Base-by-base conservation (phyloP, 805 yeast species). In the Ogataea neopini region DNA sequence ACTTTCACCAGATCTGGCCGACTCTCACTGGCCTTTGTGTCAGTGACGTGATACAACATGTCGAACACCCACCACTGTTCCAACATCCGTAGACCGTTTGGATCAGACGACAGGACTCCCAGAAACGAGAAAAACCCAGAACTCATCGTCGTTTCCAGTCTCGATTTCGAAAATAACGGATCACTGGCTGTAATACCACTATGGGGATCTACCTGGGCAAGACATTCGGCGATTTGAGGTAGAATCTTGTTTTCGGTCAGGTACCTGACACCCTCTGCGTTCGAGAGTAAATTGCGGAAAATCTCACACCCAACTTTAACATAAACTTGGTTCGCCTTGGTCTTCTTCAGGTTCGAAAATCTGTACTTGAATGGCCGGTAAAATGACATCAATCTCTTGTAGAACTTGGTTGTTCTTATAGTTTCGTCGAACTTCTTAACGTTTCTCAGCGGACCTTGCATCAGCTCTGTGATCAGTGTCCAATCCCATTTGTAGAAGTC, bases 331-430 rank as follows among this genome's bases (percentile, higher is more conserved):
- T 84, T 75, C 26, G 72, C 66, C 47, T 75, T 78, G 1, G 81
- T 70, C 47, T 72, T 72, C 49, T 78, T 69, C 39, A 81, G 66
- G 22, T 72, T 68, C 6, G 86, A 73, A 64, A 90, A 92, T 46
- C 97, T 72, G 58, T 84, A 81, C 66, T 95, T 91, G 69, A 91
- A 86, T 0, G 99, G 99, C 45, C 98, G 74, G 62, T 83, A 92
- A 62, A 92, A 94, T 1, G 96, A 87, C 57, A 91, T 64, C 20
- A 94, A 63, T 47, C 97, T 70, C 61, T 92, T 91, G 62, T 91
- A 74, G 58, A 94, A 88, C 59, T 91, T 92, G 0, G 97, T 89
- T 2, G 85, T 83, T 56, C 77, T 81, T 29, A 82, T 74, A 1
- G 86, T 71, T 47, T 92, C 98, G 26, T 89, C 96, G 36, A 94